These are phyloP conservation scores for Chrysanthemum makinoi DNA, from an alignment of 129 eudicot species.

Conservation along the genomic window DNA sequence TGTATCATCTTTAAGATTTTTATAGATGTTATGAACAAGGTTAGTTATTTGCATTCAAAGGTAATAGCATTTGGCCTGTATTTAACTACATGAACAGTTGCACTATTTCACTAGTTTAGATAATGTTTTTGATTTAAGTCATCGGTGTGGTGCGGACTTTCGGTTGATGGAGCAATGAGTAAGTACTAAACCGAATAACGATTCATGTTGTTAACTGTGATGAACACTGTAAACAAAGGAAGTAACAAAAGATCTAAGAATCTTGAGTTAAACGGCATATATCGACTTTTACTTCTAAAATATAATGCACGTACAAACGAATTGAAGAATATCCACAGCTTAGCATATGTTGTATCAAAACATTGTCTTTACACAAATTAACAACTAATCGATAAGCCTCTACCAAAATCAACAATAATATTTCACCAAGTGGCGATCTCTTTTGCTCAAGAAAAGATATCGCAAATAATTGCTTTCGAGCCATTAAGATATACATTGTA, in stretches of 20 bases:
- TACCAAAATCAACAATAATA: neutral
- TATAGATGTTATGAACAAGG: too few species aligned
- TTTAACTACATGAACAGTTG: too few species aligned
- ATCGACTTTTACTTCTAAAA: conserved; percentile 1
- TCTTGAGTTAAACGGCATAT: conserved; percentile 17
- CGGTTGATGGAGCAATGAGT: neutral
- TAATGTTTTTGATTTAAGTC: neutral
- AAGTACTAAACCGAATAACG: neutral
- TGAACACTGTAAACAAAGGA: neutral
- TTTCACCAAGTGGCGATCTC: neutral
- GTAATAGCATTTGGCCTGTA: too few species aligned
- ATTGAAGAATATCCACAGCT: neutral
- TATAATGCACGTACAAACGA: conserved; percentile 1
- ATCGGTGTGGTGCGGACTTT: neutral
- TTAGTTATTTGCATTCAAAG: too few species aligned
- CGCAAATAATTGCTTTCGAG: conserved; percentile 13
- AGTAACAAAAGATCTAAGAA: neutral
- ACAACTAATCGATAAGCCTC: neutral
- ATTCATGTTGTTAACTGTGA: conserved; percentile 5
- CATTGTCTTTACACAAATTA: neutral
- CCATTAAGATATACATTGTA: neutral
- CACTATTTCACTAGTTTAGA: too few species aligned
- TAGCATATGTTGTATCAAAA: conserved; percentile 4
- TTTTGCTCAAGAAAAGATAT: neutral
- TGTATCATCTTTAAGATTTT: too few species aligned